Evolutionary conservation across 345 rosid species (phyloP).

Genomic region (Salix exigua): DNA sequence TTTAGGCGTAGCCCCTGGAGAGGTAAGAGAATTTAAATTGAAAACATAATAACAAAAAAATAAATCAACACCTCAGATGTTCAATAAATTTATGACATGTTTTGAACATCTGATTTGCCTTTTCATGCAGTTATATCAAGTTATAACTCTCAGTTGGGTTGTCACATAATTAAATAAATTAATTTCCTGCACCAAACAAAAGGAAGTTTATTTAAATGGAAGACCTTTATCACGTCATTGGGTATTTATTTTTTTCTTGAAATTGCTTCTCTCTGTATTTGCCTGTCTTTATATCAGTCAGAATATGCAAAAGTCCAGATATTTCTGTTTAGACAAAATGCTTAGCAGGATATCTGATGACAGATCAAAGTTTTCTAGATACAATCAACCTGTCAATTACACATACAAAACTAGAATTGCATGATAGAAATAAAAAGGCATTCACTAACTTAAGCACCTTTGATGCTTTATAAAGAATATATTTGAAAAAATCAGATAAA

Average conservation of each 20-base stretch:
- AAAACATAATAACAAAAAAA: not conserved
- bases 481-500: not conserved
- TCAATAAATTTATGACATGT: not conserved
- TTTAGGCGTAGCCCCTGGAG: constrained; percentile 93
- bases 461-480: not conserved
- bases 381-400: not conserved
- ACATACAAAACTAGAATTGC: not conserved
- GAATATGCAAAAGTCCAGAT: not conserved
- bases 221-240: not conserved
- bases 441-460: not conserved
- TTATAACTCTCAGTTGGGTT: not conserved
- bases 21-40: not conserved
- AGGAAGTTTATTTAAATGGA: not conserved
- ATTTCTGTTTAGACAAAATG: not conserved
- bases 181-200: not conserved
- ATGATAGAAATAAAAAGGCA: not conserved
- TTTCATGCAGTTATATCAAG: not conserved
- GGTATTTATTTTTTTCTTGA: not conserved
- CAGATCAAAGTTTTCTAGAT: not conserved
- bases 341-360: not conserved
- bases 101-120: not conserved
- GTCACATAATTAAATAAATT: not conserved
- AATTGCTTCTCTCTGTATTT: not conserved
- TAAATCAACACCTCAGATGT: not conserved
- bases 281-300: not conserved